These are phyloP conservation scores for Blastobotrys ciferrii DNA, from an alignment of 1,139 yeast genomes.

Conservation along the genomic window DNA sequence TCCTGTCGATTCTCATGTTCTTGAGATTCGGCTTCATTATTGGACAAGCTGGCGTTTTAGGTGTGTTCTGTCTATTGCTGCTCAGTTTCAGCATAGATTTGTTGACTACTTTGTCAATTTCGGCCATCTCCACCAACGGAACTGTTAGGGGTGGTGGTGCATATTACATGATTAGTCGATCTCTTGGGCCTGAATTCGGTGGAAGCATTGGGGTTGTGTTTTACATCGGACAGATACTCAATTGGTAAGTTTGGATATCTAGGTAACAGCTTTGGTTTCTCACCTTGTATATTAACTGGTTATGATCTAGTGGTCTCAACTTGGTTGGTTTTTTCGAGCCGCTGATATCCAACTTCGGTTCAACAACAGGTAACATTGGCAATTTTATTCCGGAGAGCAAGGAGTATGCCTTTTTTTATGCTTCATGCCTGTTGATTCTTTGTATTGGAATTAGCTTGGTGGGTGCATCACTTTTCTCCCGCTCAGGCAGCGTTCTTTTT, in stretches of 20 bases:
- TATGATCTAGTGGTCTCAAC: constrained; percentile 49
- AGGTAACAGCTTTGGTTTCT: no score
- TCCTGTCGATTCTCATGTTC: constrained; percentile 74
- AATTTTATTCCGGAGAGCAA: constrained; percentile 56
- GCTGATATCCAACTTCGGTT: constrained; percentile 61
- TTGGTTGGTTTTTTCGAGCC: constrained; percentile 83
- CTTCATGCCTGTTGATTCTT: constrained; percentile 60
- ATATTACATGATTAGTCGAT: constrained; percentile 75
- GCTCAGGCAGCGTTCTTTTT: constrained; percentile 76
- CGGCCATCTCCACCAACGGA: constrained; percentile 82
- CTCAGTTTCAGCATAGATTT: constrained; percentile 63
- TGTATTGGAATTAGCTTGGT: constrained; percentile 77
- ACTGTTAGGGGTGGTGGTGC: constrained; percentile 86
- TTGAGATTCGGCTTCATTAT: constrained; percentile 74
- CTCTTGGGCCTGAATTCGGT: constrained; percentile 80
- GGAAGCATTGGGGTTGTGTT: constrained; percentile 81
- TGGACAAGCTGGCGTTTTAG: constrained; percentile 74
- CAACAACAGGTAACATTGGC: constrained; percentile 53
- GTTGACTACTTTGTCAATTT: constrained; percentile 67
- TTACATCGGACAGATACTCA: constrained; percentile 73
- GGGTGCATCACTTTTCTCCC: constrained; percentile 81
- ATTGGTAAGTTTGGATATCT: constrained; percentile 49
- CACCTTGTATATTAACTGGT: neutral
- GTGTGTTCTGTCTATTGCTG: constrained; percentile 47
- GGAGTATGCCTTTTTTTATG: constrained; percentile 57